A percentile compares a stretch with the other conserved stretches of the same genome.
These are phyloP conservation scores for Tetrahymena malaccensis DNA, from an alignment of 73 alveolate genomes.

Conservation along the genomic window DNA sequence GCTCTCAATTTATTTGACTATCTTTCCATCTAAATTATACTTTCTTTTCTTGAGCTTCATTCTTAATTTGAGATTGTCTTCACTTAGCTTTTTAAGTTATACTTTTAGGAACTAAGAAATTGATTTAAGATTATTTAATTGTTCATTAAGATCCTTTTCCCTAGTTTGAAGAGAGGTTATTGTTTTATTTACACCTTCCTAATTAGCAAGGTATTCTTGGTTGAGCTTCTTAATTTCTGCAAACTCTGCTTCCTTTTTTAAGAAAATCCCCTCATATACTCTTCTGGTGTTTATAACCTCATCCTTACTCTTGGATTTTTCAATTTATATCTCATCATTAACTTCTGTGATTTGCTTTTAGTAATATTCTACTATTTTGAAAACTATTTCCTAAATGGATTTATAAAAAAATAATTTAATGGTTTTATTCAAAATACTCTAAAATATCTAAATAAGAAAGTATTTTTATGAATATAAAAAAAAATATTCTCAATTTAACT, in stretches of 20 bases:
- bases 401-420: too few species aligned
- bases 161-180: background rate
- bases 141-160: background rate
- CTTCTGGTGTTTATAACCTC: background rate
- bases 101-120: background rate
- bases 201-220: background rate
- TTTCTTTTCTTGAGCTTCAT: background rate
- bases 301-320: background rate
- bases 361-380: background rate
- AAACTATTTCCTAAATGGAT: background rate
- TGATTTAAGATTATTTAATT: background rate
- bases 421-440: background rate
- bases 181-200: background rate
- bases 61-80: background rate
- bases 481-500: too few species aligned
- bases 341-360: background rate
- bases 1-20: background rate
- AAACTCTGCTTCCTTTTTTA: background rate
- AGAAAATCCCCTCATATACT: background rate
- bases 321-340: background rate
- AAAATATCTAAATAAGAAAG: background rate
- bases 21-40: background rate
- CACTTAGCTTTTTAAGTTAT: background rate
- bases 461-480: background rate
- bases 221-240: background rate